phyloP scores from a whole-genome alignment of 768 basidiomycete species.

The Coprinopsis marcescibilis region DNA sequence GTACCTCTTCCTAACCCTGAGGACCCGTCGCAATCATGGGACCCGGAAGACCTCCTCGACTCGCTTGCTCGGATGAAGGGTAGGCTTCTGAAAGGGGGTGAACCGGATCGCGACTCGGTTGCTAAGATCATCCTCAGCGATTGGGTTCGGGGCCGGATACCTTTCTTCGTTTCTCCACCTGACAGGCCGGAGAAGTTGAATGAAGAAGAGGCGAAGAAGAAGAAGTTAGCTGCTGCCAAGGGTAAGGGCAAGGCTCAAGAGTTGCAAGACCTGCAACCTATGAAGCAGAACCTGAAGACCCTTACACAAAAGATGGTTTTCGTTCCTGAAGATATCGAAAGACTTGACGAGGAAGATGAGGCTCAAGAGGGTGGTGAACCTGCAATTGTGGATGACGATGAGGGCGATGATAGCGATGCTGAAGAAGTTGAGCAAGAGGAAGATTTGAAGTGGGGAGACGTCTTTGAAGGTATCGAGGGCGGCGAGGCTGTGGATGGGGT shows the following conservation, averaged over 20 bases:
- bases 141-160: conserved; percentile 96
- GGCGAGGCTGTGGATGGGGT: conserved; percentile 21
- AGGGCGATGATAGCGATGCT: conserved; percentile 29
- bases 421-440: conserved; percentile 41
- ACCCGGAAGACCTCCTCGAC: conserved; percentile 75
- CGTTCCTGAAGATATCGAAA: conserved; percentile 74
- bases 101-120: conserved; percentile 87
- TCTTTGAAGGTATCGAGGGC: conserved; percentile 58
- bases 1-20: conserved; percentile 57
- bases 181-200: conserved; percentile 72
- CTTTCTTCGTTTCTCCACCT: conserved; percentile 92
- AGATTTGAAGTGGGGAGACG: conserved; percentile 80
- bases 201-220: conserved; percentile 51
- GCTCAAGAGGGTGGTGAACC: conserved; percentile 41
- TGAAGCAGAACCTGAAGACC: conserved; percentile 81
- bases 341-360: conserved; percentile 49
- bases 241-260: conserved; percentile 49
- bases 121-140: conserved; percentile 94
- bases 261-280: conserved; percentile 45
- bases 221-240: conserved; percentile 40
- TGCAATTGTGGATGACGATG: conserved; percentile 30
- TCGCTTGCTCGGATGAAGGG: conserved; percentile 88
- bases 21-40: conserved; percentile 51
- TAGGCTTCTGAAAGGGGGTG: conserved; percentile 87
- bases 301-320: conserved; percentile 89